Conservation (phyloP, 2,329 filamentous ascomycete genomes). For the Sclerotiophoma versabilis region DNA sequence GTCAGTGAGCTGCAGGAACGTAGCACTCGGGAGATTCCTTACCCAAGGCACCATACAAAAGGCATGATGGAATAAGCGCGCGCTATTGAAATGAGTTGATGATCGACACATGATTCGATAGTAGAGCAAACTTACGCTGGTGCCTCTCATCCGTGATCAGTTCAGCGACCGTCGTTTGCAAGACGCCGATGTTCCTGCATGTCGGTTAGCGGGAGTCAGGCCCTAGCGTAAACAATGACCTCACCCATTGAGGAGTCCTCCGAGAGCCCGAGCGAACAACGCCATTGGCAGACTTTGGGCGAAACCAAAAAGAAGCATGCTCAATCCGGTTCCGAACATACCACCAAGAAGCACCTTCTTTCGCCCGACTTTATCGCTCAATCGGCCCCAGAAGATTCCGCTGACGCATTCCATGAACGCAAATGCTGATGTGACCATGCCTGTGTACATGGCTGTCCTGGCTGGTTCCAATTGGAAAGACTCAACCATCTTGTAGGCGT, state of each 20-base stretch:
- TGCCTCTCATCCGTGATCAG: slow-evolving; percentile 92
- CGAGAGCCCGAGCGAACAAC: slow-evolving; percentile 84
- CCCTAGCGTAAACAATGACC: slow-evolving; percentile 47
- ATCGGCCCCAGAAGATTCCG: slow-evolving; percentile 87
- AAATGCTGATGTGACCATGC: slow-evolving; percentile 95
- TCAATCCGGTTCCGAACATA: slow-evolving; percentile 88
- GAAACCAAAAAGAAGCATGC: slow-evolving; percentile 92
- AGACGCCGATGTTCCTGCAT: slow-evolving; percentile 84
- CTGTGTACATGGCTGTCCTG: slow-evolving; percentile 89
- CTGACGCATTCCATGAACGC: slow-evolving; percentile 95
- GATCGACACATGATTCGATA: slow-evolving; percentile 11
- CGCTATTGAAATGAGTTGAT: slow-evolving; percentile 59
- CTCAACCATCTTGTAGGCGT: slow-evolving; percentile 96
- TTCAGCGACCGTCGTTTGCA: slow-evolving; percentile 95
- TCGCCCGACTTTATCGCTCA: slow-evolving; percentile 90
- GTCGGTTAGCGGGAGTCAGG: slow-evolving; percentile 39
- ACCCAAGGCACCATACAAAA: slow-evolving; percentile 96
- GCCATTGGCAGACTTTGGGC: slow-evolving; percentile 82
- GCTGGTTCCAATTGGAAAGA: slow-evolving; percentile 84
- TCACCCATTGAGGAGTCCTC: slow-evolving; percentile 90
- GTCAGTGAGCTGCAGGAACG: slow-evolving; percentile 28
- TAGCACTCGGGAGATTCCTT: slow-evolving; percentile 39
- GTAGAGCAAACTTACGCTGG: slow-evolving; percentile 69
- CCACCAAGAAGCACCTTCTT: slow-evolving; percentile 92
- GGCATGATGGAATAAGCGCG: slow-evolving; percentile 98